Conservation (phyloP, 2,329 filamentous ascomycete species). For the Penicillium hordei region DNA sequence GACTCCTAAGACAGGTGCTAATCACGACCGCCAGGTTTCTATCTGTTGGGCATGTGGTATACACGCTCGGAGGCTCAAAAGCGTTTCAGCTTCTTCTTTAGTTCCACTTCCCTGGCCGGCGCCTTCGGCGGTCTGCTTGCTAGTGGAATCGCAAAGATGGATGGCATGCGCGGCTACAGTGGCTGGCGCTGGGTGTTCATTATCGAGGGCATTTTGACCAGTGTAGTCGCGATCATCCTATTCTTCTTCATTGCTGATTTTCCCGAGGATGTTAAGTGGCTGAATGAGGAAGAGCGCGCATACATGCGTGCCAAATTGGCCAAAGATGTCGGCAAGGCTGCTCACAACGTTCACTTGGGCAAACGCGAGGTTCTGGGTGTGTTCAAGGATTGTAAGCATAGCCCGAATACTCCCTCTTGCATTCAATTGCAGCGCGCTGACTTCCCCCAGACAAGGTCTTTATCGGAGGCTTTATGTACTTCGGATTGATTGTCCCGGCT, state of each 20-base stretch:
- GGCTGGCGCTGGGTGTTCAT: conserved; percentile 59
- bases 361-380: conserved; percentile 60
- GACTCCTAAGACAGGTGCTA: neutral
- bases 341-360: conserved; percentile 61
- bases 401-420: neutral
- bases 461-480: conserved; percentile 76
- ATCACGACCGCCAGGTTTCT: conserved; percentile 39
- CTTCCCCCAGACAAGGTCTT: conserved; percentile 58
- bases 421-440: conserved; percentile 14
- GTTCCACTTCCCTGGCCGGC: conserved; percentile 62
- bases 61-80: conserved; percentile 83
- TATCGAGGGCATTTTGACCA: conserved; percentile 63
- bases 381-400: conserved; percentile 62
- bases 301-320: conserved; percentile 67
- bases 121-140: conserved; percentile 64
- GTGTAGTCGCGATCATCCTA: conserved; percentile 56
- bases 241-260: conserved; percentile 73
- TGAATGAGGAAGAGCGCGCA: conserved; percentile 65
- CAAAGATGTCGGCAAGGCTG: conserved; percentile 67
- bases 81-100: conserved; percentile 92
- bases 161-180: conserved; percentile 56
- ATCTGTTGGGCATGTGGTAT: conserved; percentile 81
- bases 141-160: conserved; percentile 60
- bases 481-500: conserved; percentile 73
- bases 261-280: conserved; percentile 72